A percentile compares a stretch with the other conserved stretches of the same genome.
phyloP scores from a whole-genome alignment of 768 basidiomycete species.

The Panaeolus papilionaceus region DNA sequence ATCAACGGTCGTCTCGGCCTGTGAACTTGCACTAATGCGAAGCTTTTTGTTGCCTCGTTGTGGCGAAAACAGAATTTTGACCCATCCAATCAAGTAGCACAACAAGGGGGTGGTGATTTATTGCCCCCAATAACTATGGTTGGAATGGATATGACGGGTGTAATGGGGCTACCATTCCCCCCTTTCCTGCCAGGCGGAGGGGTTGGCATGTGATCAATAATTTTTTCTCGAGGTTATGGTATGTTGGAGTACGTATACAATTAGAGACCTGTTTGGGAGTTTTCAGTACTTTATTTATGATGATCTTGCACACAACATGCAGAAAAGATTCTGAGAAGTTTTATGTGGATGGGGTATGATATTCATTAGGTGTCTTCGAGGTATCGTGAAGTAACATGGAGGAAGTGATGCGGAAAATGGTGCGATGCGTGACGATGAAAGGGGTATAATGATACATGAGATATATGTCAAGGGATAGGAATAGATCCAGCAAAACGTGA shows the following conservation, averaged over 20 bases:
- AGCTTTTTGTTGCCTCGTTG: neutral
- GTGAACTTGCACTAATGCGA: conserved; percentile 25
- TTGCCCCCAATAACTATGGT: neutral
- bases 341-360: neutral
- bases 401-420: neutral
- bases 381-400: conserved; percentile 6
- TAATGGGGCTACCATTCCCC: neutral
- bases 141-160: neutral
- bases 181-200: conserved; percentile 1
- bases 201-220: neutral
- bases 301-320: neutral
- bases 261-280: neutral
- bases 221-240: neutral
- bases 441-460: neutral
- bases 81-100: neutral
- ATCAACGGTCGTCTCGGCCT: conserved; percentile 38
- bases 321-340: neutral
- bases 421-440: conserved; percentile 1
- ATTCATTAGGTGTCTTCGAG: conserved; percentile 7
- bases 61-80: conserved; percentile 10
- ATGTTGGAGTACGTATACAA: neutral
- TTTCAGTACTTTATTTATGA: no score
- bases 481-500: conserved; percentile 4
- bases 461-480: neutral
- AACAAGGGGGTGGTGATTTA: neutral